Conservation (phyloP, 495 filamentous ascomycete genomes). For the Lasiosphaeria ovina region DNA sequence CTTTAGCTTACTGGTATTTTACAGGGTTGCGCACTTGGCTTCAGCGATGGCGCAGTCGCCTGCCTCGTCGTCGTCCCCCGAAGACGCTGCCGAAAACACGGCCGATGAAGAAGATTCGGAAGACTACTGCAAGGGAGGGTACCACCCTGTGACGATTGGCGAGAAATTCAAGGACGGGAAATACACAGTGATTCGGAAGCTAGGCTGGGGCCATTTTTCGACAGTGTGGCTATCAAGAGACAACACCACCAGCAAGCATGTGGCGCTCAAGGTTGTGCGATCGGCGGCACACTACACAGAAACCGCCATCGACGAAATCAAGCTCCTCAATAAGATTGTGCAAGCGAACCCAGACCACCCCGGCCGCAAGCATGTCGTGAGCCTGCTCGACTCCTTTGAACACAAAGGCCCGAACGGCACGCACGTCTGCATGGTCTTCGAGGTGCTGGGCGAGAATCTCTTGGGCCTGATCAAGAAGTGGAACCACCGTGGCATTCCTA, state of each 20-base stretch:
- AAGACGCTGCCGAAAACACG: constrained; percentile 85
- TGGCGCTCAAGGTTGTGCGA: constrained; percentile 95
- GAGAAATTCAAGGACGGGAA: constrained; percentile 97
- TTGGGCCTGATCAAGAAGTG: constrained; percentile 95
- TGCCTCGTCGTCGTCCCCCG: constrained; percentile 73
- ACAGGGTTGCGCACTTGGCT: constrained; percentile 34
- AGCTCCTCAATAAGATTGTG: constrained; percentile 93
- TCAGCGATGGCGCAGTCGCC: constrained; percentile 64
- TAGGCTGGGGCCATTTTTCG: constrained; percentile 98
- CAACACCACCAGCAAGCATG: constrained; percentile 87
- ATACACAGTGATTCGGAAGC: constrained; percentile 93
- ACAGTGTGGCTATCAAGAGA: constrained; percentile 97
- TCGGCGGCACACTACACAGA: constrained; percentile 98
- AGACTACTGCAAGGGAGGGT: constrained; percentile 98
- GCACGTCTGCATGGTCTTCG: constrained; percentile 99
- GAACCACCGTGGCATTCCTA: constrained; percentile 96
- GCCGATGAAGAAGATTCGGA: constrained; percentile 98
- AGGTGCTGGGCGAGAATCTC: constrained; percentile 94
- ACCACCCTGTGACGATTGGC: constrained; percentile 89
- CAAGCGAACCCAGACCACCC: constrained; percentile 91
- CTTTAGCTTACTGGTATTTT: constrained; percentile 21
- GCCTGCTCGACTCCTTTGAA: constrained; percentile 92
- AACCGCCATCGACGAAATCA: constrained; percentile 98
- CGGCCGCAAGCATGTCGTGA: constrained; percentile 90
- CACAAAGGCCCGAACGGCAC: constrained; percentile 95